phyloP scores from a whole-genome alignment of 2,329 filamentous ascomycete species.

The Penicillium olsonii region DNA sequence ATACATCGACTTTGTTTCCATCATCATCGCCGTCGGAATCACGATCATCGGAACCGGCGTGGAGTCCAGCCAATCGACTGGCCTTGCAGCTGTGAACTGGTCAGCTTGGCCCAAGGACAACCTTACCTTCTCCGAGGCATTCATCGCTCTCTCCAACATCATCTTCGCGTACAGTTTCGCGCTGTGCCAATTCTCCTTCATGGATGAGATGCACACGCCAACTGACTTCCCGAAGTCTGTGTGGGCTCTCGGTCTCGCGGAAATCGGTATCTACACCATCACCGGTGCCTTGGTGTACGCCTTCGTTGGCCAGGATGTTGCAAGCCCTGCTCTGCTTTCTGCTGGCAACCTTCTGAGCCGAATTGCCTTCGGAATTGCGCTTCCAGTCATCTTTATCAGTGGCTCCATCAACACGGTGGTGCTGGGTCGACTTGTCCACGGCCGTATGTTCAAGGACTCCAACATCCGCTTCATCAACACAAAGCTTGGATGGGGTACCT shows the following conservation, averaged over 20 bases:
- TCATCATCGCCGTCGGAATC: slow-evolving; percentile 1
- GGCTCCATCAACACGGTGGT: not conserved
- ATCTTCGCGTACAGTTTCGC: slow-evolving; percentile 1
- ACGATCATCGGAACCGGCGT: not conserved
- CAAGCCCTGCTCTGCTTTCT: not conserved
- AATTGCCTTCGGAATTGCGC: not conserved
- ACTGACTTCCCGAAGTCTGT: slow-evolving; percentile 1
- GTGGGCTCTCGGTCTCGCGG: slow-evolving; percentile 1
- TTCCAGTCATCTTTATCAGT: not conserved
- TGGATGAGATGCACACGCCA: slow-evolving; percentile 1
- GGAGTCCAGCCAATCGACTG: not conserved
- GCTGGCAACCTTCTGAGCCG: not conserved
- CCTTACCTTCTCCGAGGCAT: slow-evolving; percentile 1
- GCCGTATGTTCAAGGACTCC: not conserved
- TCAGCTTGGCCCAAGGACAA: not conserved
- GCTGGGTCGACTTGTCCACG: not conserved
- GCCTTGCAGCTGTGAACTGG: not conserved
- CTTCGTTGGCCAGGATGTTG: not conserved
- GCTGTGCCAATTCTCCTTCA: not conserved
- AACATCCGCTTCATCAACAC: slow-evolving; percentile 1
- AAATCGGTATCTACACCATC: not conserved
- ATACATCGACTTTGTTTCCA: not conserved
- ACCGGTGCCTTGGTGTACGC: not conserved
- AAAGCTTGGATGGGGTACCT: not conserved
- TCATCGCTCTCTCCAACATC: slow-evolving; percentile 1